Evolutionary conservation across 2,329 filamentous ascomycete species (phyloP).

Genomic region (Podosphaera leucotricha): DNA sequence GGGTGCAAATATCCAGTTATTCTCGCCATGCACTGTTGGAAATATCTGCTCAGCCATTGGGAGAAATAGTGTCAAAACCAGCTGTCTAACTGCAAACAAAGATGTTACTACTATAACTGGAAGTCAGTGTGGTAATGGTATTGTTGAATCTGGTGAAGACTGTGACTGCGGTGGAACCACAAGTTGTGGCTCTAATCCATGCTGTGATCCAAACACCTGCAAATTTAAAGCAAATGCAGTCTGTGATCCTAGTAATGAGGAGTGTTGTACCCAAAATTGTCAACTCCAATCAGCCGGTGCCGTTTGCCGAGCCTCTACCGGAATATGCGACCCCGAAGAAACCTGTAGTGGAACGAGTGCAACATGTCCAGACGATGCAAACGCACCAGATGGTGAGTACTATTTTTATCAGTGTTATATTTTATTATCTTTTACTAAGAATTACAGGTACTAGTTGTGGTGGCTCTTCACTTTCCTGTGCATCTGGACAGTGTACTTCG

Average conservation of each 20-base stretch:
- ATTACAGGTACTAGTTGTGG: constrained; percentile 39
- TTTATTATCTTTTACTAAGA: constrained; percentile 6
- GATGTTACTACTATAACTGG: constrained; percentile 61
- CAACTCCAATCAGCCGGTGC: constrained; percentile 41
- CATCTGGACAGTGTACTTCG: constrained; percentile 84
- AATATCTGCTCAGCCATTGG: constrained; percentile 80
- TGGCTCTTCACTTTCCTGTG: constrained; percentile 39
- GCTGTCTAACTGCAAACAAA: constrained; percentile 66
- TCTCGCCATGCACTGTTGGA: constrained; percentile 74
- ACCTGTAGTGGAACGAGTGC: constrained; percentile 51
- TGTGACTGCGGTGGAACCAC: constrained; percentile 74
- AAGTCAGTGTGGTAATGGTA: constrained; percentile 84
- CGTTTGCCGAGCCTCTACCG: constrained; percentile 59
- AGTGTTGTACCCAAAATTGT: constrained; percentile 49
- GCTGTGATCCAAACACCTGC: constrained; percentile 73
- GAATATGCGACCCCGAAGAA: constrained; percentile 68
- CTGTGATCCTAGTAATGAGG: constrained; percentile 63
- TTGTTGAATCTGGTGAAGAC: constrained; percentile 81
- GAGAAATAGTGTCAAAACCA: constrained; percentile 49
- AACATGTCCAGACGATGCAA: constrained; percentile 50
- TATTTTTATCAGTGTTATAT: not conserved
- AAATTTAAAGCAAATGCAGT: constrained; percentile 49
- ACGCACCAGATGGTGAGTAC: constrained; percentile 36
- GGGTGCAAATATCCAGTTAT: constrained; percentile 43
- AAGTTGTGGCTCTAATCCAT: constrained; percentile 50